phyloP scores from a whole-genome alignment of 2,329 filamentous ascomycete species.

The Endothia cerciana region DNA sequence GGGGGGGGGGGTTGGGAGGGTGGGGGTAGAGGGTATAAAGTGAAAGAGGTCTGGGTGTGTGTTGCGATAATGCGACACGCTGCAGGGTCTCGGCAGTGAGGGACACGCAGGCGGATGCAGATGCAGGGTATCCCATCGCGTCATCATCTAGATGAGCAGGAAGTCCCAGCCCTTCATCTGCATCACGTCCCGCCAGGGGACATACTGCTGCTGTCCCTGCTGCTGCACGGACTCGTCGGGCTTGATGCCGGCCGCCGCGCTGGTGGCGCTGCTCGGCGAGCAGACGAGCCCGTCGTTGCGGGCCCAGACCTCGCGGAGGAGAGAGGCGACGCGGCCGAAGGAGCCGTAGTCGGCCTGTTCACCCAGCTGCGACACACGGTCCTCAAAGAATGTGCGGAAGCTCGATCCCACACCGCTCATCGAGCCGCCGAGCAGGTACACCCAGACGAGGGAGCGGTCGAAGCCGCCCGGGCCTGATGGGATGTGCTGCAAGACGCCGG shows the following conservation, averaged over 20 bases:
- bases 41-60: slow-evolving; percentile 12
- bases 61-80: not conserved
- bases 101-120: slow-evolving; percentile 28
- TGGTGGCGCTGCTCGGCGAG: slow-evolving; percentile 41
- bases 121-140: slow-evolving; percentile 25
- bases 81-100: not conserved
- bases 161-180: slow-evolving; percentile 89
- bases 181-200: slow-evolving; percentile 97
- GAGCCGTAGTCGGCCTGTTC: slow-evolving; percentile 80
- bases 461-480: slow-evolving; percentile 81
- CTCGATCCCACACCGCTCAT: slow-evolving; percentile 72
- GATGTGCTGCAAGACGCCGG: slow-evolving; percentile 77
- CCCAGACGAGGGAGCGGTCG: slow-evolving; percentile 91
- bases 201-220: slow-evolving; percentile 49
- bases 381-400: slow-evolving; percentile 79
- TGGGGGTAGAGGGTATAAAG: slow-evolving; percentile 39
- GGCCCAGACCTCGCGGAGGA: slow-evolving; percentile 84
- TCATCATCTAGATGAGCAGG: slow-evolving; percentile 71
- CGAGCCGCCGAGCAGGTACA: slow-evolving; percentile 84
- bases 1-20: no score
- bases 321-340: slow-evolving; percentile 78
- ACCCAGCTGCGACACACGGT: slow-evolving; percentile 74
- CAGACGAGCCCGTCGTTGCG: slow-evolving; percentile 62
- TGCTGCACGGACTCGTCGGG: slow-evolving; percentile 40
- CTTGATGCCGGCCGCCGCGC: slow-evolving; percentile 40